These are phyloP conservation scores for Salix brachista DNA, from an alignment of 345 rosid genomes.

Conservation along the genomic window DNA sequence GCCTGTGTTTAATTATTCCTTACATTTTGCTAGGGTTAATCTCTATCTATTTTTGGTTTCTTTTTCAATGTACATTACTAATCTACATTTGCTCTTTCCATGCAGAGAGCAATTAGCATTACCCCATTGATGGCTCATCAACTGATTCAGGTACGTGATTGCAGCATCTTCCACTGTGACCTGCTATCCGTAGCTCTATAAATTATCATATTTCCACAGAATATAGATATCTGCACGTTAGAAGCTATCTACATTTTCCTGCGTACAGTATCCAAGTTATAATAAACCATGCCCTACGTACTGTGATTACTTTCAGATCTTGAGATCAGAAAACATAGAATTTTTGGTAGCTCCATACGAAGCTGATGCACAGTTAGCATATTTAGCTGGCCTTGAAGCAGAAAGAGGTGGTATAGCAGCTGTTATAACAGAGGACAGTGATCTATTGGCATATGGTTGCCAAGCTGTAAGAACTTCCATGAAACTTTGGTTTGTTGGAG, in stretches of 20 bases:
- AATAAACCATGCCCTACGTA: not conserved
- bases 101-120: constrained; percentile 74
- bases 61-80: not conserved
- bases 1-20: not conserved
- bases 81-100: constrained; percentile 1
- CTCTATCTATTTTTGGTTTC: not conserved
- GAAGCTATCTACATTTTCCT: not conserved
- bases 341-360: constrained; percentile 93
- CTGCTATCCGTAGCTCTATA: not conserved
- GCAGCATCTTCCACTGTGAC: not conserved
- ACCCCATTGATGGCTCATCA: constrained; percentile 80
- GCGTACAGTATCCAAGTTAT: not conserved
- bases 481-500: constrained; percentile 28
- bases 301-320: constrained; percentile 42
- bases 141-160: constrained; percentile 57
- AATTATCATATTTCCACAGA: not conserved
- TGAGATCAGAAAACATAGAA: constrained; percentile 70
- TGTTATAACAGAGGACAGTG: constrained; percentile 90
- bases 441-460: constrained; percentile 81
- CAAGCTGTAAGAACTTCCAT: constrained; percentile 72
- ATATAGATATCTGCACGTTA: not conserved
- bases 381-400: constrained; percentile 55
- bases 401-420: constrained; percentile 74
- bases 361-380: constrained; percentile 95
- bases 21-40: not conserved